A percentile compares a stretch with the other conserved stretches of the same genome.
These are phyloP conservation scores for Ganoderma meredithae DNA, from an alignment of 1,284 basidiomycete species.

Conservation along the genomic window DNA sequence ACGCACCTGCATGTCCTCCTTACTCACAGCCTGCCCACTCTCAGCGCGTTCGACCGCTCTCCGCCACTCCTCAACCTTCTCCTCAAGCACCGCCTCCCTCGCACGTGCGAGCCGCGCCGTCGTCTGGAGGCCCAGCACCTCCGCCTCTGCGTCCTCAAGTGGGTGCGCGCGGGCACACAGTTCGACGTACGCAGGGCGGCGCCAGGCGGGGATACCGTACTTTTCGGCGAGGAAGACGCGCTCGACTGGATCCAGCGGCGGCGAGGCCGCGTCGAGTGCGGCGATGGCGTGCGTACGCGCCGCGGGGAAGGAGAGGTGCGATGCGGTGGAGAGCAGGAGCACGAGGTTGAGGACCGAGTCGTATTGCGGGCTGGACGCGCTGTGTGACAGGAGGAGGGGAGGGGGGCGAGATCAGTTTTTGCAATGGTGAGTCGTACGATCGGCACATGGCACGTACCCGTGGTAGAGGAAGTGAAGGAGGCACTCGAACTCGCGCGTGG, in stretches of 20 bases:
- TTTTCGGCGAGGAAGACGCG: conserved; percentile 36
- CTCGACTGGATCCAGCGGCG: conserved; percentile 35
- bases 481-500: conserved; percentile 37
- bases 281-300: conserved; percentile 35
- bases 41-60: conserved; percentile 27
- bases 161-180: conserved; percentile 33
- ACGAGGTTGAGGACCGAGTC: conserved; percentile 33
- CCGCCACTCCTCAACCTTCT: conserved; percentile 33
- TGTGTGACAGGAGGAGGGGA: conserved; percentile 3
- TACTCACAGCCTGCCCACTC: conserved; percentile 26
- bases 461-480: conserved; percentile 40
- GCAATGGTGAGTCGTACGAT: background rate
- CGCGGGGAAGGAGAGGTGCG: conserved; percentile 36
- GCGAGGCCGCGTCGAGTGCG: conserved; percentile 31
- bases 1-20: conserved; percentile 33
- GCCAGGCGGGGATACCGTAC: conserved; percentile 35
- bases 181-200: conserved; percentile 33
- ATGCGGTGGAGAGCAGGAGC: conserved; percentile 37
- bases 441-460: conserved; percentile 24
- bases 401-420: background rate
- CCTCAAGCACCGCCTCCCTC: conserved; percentile 31
- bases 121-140: conserved; percentile 34
- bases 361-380: conserved; percentile 23
- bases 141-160: conserved; percentile 34
- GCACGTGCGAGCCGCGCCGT: conserved; percentile 33